Evolutionary conservation across 495 filamentous ascomycete genomes (phyloP).

Genomic region (Penicillium malachiteum): DNA sequence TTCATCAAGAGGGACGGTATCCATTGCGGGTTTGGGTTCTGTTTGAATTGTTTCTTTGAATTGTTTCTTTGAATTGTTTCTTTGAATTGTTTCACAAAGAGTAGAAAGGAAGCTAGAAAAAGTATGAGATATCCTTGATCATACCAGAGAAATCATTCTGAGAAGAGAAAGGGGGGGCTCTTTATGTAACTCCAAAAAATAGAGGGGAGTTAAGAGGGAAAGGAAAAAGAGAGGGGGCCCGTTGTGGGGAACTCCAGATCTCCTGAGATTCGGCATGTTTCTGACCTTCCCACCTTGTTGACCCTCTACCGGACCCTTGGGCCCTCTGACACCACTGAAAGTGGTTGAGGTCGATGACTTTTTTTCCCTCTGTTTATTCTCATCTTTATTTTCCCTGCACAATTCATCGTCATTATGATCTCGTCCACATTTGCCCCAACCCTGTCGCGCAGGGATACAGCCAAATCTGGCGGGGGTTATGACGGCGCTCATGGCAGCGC

Average conservation of each 20-base stretch:
- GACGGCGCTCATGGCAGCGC: conserved; percentile 25
- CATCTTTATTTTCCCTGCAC: conserved; percentile 4
- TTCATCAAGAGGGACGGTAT: conserved; percentile 26
- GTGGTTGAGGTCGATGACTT: background rate
- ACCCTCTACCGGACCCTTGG: background rate
- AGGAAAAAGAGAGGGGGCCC: conserved; percentile 9
- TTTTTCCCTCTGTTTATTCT: conserved; percentile 3
- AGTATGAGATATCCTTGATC: background rate
- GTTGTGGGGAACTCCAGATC: conserved; percentile 22
- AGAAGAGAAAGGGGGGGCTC: background rate
- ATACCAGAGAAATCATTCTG: background rate
- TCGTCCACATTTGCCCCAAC: conserved; percentile 37
- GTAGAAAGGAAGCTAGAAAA: conserved; percentile 1
- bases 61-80: too few species aligned
- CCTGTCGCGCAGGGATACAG: conserved; percentile 38
- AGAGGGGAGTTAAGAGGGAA: background rate
- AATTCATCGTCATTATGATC: conserved; percentile 26
- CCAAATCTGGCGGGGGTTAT: conserved; percentile 34
- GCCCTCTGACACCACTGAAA: background rate
- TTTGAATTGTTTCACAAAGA: too few species aligned
- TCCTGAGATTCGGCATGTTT: conserved; percentile 11
- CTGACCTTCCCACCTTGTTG: conserved; percentile 1
- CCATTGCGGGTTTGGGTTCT: conserved; percentile 8
- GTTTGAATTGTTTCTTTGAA: too few species aligned
- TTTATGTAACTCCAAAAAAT: background rate